phyloP scores from a whole-genome alignment of 1,139 yeast genomes.

The Yamadazyma atlantica region DNA sequence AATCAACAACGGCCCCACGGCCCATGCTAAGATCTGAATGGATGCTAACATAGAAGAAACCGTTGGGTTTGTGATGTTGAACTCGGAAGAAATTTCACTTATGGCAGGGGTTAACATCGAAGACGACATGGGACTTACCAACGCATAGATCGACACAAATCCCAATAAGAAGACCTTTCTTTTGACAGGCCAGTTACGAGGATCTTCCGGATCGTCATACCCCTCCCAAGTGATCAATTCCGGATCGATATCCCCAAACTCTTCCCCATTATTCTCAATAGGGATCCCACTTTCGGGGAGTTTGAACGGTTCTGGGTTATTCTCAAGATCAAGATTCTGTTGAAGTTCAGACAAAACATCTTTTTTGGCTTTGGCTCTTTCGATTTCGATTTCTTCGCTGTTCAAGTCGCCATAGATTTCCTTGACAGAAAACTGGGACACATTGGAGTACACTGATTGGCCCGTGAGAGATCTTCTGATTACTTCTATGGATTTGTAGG shows the following conservation, averaged over 20 bases:
- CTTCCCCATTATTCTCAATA: constrained; percentile 36
- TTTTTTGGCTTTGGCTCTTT: constrained; percentile 36
- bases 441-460: constrained; percentile 11
- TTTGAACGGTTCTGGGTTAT: constrained; percentile 13
- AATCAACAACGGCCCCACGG: constrained; percentile 43
- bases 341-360: constrained; percentile 40
- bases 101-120: constrained; percentile 48
- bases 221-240: constrained; percentile 46
- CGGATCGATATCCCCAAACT: constrained; percentile 39
- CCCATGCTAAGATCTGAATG: constrained; percentile 49
- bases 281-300: constrained; percentile 25
- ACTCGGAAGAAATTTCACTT: constrained; percentile 32
- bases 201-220: constrained; percentile 37
- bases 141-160: constrained; percentile 41
- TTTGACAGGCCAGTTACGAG: constrained; percentile 36
- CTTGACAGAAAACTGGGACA: constrained; percentile 24
- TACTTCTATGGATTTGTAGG: constrained; percentile 14
- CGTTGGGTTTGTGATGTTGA: constrained; percentile 30
- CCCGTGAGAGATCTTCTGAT: constrained; percentile 12
- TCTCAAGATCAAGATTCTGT: constrained; percentile 13
- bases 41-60: constrained; percentile 42
- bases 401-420: constrained; percentile 38
- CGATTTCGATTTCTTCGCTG: constrained; percentile 29
- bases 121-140: constrained; percentile 48
- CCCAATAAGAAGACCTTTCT: constrained; percentile 30